Base-by-base conservation (phyloP, 176 grass and related monocot species). In the Zoysia pacifica region DNA sequence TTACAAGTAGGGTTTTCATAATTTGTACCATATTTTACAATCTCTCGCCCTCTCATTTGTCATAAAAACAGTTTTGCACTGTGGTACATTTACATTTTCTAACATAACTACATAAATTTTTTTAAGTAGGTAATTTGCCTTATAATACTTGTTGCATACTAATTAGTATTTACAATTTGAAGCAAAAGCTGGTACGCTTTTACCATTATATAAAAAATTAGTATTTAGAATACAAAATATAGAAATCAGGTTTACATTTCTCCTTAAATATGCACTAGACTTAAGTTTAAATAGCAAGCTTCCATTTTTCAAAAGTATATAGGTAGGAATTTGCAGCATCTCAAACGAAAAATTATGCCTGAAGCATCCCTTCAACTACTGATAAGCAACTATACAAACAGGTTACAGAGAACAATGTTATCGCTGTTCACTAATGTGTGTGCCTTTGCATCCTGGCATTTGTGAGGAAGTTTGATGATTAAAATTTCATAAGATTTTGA, bases 221-320 rank as follows among this genome's bases (percentile, higher is more conserved):
- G 16, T 9, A 65, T n/a, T 66, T 67, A 42, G 4, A 18, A 52
- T 8, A 4, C 0, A 68, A 79, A 65, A 66, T 14, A 51, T 78
- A 41, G 9, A 16, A 79, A 43, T 11, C 48, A 79, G 48, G n/a
- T 79, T n/a, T 58, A 43, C 61, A 19, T 28, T 54, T 79, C 38
- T 44, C 63, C 42, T 13, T 11, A 79, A 42, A 14, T 16, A n/a
- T 54, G 76, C 9, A 52, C 62, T 65, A 51, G 39, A 77, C 36
- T 18, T 77, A 6, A 28, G 28, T 76, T 10, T 62, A 76, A 2
- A 12, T 4, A 11, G 2, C 35, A 75, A 46, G 44, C 12, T 76
- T 18, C n/a, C 11, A 8, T 76, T 15, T 62, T 46, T 61, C 43
- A 35, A 9, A 62, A 63, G 11, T 49, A 77, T 48, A 15, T 48